A percentile compares a stretch with the other conserved stretches of the same genome.
Evolutionary conservation across 352 stramenopile genomes (phyloP).

Genomic region (Globisporangium cystogenes): DNA sequence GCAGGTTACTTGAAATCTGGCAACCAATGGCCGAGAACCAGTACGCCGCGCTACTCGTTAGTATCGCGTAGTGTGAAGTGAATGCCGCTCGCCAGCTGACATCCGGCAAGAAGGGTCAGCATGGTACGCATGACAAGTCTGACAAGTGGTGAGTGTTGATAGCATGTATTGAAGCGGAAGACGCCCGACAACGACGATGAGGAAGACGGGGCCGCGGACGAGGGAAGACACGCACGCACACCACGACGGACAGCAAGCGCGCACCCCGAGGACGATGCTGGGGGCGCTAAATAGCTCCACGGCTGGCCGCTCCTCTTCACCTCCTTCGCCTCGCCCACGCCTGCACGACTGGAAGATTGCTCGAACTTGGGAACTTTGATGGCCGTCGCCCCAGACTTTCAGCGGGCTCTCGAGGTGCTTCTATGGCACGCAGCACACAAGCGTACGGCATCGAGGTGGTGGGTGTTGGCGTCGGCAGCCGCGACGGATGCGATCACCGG

Average conservation of each 20-base stretch:
- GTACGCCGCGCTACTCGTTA: no score
- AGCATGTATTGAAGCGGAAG: background rate
- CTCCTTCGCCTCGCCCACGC: no score
- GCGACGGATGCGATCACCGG: background rate
- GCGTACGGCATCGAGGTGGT: background rate
- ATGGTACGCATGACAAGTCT: no score
- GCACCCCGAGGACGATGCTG: background rate
- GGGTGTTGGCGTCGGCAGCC: no score
- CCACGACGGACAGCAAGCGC: background rate
- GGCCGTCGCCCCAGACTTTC: background rate
- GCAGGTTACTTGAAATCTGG: constrained; percentile 38
- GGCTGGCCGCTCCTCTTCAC: background rate
- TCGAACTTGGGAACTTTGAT: background rate
- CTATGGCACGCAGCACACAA: background rate
- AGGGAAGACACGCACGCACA: background rate
- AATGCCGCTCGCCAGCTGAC: no score
- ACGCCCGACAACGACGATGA: background rate
- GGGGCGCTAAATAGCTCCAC: constrained; percentile 2
- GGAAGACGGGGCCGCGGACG: background rate
- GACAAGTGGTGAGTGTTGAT: background rate
- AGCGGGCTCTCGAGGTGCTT: background rate
- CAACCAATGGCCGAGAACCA: constrained; percentile 40
- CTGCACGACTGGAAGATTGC: background rate
- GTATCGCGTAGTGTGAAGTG: no score
- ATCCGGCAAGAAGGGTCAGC: no score